A percentile compares a stretch with the other conserved stretches of the same genome.
Conservation (phyloP, 495 filamentous ascomycete genomes). For the Penicillium crystallinum region DNA sequence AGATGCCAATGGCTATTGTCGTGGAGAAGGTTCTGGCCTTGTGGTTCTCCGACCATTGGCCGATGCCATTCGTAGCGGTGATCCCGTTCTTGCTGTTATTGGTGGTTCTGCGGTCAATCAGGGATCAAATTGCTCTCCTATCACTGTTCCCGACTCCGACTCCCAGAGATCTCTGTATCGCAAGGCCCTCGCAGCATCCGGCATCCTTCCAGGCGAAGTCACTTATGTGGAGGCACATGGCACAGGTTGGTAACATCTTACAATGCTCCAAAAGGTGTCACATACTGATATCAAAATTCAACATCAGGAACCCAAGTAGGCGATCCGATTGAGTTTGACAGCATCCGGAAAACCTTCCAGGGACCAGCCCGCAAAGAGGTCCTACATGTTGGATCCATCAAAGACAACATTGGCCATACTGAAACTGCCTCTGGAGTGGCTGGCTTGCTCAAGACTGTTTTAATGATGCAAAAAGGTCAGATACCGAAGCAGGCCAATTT, state of each 20-base stretch:
- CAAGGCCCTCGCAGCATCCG: constrained; percentile 4
- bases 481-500: constrained; percentile 32
- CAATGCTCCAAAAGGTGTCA: neutral
- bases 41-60: constrained; percentile 50
- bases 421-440: constrained; percentile 40
- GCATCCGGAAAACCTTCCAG: constrained; percentile 28
- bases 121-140: constrained; percentile 54
- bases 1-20: constrained; percentile 30
- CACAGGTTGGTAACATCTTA: constrained; percentile 11
- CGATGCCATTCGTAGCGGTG: constrained; percentile 55
- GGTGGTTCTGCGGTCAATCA: constrained; percentile 57
- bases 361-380: constrained; percentile 7
- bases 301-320: constrained; percentile 30
- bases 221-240: constrained; percentile 36
- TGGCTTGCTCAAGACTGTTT: constrained; percentile 32
- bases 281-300: neutral
- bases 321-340: constrained; percentile 27
- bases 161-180: constrained; percentile 30
- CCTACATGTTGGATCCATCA: constrained; percentile 32
- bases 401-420: constrained; percentile 40
- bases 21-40: constrained; percentile 29
- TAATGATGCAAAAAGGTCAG: constrained; percentile 37
- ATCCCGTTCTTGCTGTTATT: constrained; percentile 58
- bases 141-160: constrained; percentile 47
- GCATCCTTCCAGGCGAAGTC: constrained; percentile 10